phyloP scores from a whole-genome alignment of 2,329 filamentous ascomycete species.

The Ophiostoma perfectum region DNA sequence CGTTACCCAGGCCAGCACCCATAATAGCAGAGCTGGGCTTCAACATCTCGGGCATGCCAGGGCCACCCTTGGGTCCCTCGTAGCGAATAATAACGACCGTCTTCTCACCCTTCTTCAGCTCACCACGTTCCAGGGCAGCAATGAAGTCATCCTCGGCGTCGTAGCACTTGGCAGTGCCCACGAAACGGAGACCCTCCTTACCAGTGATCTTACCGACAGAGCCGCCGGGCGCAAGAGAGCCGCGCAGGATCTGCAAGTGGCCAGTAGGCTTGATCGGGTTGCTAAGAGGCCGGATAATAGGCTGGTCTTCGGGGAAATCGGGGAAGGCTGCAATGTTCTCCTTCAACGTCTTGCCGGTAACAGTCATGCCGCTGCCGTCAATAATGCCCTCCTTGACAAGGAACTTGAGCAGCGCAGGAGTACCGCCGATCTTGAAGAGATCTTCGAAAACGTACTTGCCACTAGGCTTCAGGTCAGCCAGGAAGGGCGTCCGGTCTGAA shows the following conservation, averaged over 20 bases:
- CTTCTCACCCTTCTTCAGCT: constrained; percentile 80
- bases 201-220: constrained; percentile 92
- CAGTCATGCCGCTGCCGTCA: constrained; percentile 72
- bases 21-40: constrained; percentile 91
- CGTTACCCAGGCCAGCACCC: constrained; percentile 75
- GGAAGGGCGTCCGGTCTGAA: constrained; percentile 70
- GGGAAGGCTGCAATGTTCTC: constrained; percentile 76
- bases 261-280: constrained; percentile 84
- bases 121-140: constrained; percentile 65
- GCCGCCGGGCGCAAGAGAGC: constrained; percentile 77
- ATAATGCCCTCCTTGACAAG: constrained; percentile 77
- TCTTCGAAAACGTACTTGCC: constrained; percentile 85
- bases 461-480: constrained; percentile 78
- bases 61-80: constrained; percentile 87
- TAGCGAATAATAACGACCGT: constrained; percentile 88
- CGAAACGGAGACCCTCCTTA: constrained; percentile 82
- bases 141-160: constrained; percentile 80
- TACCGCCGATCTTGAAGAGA: constrained; percentile 78
- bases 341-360: constrained; percentile 84
- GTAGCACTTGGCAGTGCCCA: constrained; percentile 74
- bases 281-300: constrained; percentile 72
- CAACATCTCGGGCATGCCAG: constrained; percentile 92
- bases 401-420: constrained; percentile 80
- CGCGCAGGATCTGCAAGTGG: constrained; percentile 82
- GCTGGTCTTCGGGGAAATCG: constrained; percentile 68